Conservation (phyloP, 257 asterid species). For the Catharanthus roseus region DNA sequence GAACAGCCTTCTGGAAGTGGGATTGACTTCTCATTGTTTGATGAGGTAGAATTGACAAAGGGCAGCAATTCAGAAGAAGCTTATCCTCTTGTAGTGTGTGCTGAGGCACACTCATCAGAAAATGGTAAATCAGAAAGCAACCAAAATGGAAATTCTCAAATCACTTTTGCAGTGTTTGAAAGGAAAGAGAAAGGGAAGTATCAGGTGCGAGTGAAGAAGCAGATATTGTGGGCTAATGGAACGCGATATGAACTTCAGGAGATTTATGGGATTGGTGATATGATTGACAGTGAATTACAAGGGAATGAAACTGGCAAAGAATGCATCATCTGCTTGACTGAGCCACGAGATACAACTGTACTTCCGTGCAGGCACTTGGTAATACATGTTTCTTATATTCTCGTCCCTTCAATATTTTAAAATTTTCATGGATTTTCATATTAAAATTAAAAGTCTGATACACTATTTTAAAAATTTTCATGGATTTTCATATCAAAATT, state of each 20-base stretch:
- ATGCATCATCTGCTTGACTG: conserved; percentile 72
- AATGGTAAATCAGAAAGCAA: conserved; percentile 27
- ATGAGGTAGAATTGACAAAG: conserved; percentile 38
- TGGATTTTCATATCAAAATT: too few species aligned
- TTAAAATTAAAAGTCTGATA: too few species aligned
- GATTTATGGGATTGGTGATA: conserved; percentile 65
- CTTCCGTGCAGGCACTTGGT: conserved; percentile 84
- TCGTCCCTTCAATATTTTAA: too few species aligned
- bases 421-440: too few species aligned
- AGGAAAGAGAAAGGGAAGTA: conserved; percentile 40
- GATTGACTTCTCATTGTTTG: conserved; percentile 50
- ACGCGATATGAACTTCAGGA: conserved; percentile 64
- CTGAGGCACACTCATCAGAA: conserved; percentile 45
- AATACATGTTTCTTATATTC: background rate
- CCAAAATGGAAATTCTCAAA: conserved; percentile 47
- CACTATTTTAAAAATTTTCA: too few species aligned
- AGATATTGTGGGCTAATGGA: conserved; percentile 56
- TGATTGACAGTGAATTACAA: conserved; percentile 24
- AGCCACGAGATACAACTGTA: conserved; percentile 63
- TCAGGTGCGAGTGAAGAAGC: conserved; percentile 46
- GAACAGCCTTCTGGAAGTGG: conserved; percentile 75
- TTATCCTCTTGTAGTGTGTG: conserved; percentile 58
- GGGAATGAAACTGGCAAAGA: conserved; percentile 58
- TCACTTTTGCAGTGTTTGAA: conserved; percentile 49
- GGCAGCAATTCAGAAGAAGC: conserved; percentile 42